Percentiles rank a stretch among this genome's conserved stretches.
Evolutionary conservation across 2,329 filamentous ascomycete genomes (phyloP).

Genomic region (Meredithiella fracta): DNA sequence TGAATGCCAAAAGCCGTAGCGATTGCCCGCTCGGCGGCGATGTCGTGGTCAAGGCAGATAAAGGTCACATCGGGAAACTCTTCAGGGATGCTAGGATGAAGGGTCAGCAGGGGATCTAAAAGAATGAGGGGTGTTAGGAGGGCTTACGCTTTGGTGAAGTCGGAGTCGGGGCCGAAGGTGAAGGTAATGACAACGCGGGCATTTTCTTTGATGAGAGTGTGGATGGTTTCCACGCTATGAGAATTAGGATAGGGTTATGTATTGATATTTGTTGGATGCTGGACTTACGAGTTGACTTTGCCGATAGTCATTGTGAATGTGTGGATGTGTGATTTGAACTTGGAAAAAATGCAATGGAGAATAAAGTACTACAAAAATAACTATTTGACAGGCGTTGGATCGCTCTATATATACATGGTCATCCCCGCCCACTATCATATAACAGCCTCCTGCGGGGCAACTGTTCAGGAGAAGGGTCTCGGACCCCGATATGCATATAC

Average conservation of each 20-base stretch:
- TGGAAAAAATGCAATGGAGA: neutral
- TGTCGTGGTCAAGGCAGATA: conserved; percentile 1
- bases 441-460: too few species aligned
- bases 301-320: neutral
- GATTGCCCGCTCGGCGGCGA: neutral
- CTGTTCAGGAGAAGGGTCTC: too few species aligned
- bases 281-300: neutral
- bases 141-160: neutral
- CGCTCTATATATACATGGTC: too few species aligned
- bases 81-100: neutral
- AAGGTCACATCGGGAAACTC: conserved; percentile 1
- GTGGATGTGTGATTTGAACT: neutral
- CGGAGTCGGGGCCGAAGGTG: neutral
- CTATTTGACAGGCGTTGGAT: too few species aligned
- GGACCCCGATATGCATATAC: too few species aligned
- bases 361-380: too few species aligned
- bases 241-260: neutral
- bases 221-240: neutral
- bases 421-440: too few species aligned
- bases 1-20: neutral
- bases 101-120: neutral
- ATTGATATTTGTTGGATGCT: neutral
- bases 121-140: neutral
- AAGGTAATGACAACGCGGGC: neutral
- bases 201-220: neutral